Conservation (phyloP, 2,329 filamentous ascomycete species). For the Neospermospora avenae region DNA sequence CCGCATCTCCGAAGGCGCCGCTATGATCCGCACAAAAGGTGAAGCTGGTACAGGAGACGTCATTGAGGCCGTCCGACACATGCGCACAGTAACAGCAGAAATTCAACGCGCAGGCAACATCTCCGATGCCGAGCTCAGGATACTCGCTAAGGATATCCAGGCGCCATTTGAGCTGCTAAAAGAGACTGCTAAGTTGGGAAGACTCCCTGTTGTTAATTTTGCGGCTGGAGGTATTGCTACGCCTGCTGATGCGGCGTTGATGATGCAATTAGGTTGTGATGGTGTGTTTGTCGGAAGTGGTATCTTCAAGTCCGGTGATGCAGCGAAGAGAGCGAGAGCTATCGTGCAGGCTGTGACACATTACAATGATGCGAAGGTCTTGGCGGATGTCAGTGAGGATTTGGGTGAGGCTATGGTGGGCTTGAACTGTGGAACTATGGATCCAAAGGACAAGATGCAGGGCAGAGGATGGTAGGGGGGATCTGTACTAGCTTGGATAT, state of each 20-base stretch:
- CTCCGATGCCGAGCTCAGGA: slow-evolving; percentile 69
- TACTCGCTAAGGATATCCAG: slow-evolving; percentile 77
- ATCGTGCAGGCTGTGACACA: slow-evolving; percentile 95
- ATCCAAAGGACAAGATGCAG: slow-evolving; percentile 76
- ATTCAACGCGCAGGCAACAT: slow-evolving; percentile 69
- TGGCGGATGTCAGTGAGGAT: slow-evolving; percentile 83
- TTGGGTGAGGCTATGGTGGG: slow-evolving; percentile 98
- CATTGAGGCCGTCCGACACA: slow-evolving; percentile 93
- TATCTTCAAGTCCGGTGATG: slow-evolving; percentile 96
- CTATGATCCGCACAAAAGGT: slow-evolving; percentile 98
- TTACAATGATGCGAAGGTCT: slow-evolving; percentile 77
- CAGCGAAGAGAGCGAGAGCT: slow-evolving; percentile 83
- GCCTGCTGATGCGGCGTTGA: slow-evolving; percentile 90
- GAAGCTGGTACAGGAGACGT: slow-evolving; percentile 97
- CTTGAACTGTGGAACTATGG: slow-evolving; percentile 80
- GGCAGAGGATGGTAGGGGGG: slow-evolving; percentile 72
- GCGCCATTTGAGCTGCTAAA: slow-evolving; percentile 75
- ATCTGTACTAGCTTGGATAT: not conserved
- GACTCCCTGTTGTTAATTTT: slow-evolving; percentile 95
- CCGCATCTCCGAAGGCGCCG: slow-evolving; percentile 87
- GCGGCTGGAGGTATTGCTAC: slow-evolving; percentile 99
- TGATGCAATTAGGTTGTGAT: slow-evolving; percentile 99
- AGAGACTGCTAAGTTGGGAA: slow-evolving; percentile 81
- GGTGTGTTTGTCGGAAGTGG: slow-evolving; percentile 96
- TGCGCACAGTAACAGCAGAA: slow-evolving; percentile 82